These are phyloP conservation scores for Neonectria neomacrospora DNA, from an alignment of 2,329 filamentous ascomycete species.

Conservation along the genomic window DNA sequence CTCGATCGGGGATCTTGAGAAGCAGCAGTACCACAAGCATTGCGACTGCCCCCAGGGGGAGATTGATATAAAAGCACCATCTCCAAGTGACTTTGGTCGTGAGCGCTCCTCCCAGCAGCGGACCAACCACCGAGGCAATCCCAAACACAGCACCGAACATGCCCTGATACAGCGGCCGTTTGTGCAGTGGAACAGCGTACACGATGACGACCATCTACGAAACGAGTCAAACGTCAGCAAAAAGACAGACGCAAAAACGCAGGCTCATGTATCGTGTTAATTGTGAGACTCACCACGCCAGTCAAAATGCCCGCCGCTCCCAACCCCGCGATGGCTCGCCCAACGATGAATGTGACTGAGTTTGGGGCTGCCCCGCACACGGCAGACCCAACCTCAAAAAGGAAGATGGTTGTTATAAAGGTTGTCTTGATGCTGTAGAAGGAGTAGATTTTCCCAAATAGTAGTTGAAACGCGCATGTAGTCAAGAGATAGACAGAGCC, in stretches of 20 bases:
- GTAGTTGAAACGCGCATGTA: conserved; percentile 50
- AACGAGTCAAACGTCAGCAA: background rate
- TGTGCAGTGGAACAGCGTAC: conserved; percentile 51
- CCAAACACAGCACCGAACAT: conserved; percentile 19
- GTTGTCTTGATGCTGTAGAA: conserved; percentile 48
- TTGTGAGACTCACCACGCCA: conserved; percentile 46
- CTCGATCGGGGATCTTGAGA: conserved; percentile 30
- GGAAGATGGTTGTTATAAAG: conserved; percentile 35
- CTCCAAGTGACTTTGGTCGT: conserved; percentile 11
- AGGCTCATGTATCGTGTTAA: background rate
- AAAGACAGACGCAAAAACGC: conserved; percentile 59
- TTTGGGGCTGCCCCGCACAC: conserved; percentile 47
- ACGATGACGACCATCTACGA: conserved; percentile 30
- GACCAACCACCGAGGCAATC: conserved; percentile 1
- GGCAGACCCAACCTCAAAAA: conserved; percentile 47
- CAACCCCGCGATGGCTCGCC: conserved; percentile 62
- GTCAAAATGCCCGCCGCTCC: conserved; percentile 64
- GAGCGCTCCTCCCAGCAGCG: conserved; percentile 8
- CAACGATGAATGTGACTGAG: conserved; percentile 61
- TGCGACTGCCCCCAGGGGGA: conserved; percentile 34
- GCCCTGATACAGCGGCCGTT: conserved; percentile 42
- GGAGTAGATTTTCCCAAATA: conserved; percentile 55
- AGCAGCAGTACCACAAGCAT: conserved; percentile 41
- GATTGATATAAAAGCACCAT: conserved; percentile 25
- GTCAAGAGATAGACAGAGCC: conserved; percentile 53